phyloP scores from a whole-genome alignment of 2,329 filamentous ascomycete species.

The Scleromitrula shiraiana region DNA sequence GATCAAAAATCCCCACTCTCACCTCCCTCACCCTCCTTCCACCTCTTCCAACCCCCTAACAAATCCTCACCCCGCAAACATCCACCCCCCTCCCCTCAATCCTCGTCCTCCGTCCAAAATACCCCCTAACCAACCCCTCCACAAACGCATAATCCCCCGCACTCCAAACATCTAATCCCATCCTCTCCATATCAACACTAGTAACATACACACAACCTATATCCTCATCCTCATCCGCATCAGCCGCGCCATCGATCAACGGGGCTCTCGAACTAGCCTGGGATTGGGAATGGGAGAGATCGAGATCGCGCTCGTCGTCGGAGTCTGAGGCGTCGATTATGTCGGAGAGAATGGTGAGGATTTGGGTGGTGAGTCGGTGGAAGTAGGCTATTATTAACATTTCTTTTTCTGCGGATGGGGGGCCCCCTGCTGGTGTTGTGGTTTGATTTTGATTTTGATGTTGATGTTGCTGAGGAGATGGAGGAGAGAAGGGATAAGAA shows the following conservation, averaged over 20 bases:
- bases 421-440: too few relatives aligned
- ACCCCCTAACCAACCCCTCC: conserved; percentile 50
- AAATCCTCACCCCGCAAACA: conserved; percentile 66
- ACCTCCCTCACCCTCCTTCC: too few relatives aligned
- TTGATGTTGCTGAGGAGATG: too few relatives aligned
- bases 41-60: too few relatives aligned
- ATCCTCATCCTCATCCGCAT: conserved; percentile 37
- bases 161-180: conserved; percentile 77
- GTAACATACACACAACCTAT: conserved; percentile 43
- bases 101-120: conserved; percentile 56
- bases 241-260: conserved; percentile 31
- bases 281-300: too few relatives aligned
- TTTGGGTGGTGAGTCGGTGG: conserved; percentile 62
- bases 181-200: conserved; percentile 56
- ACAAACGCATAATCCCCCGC: conserved; percentile 62
- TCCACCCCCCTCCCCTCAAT: conserved; percentile 64
- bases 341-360: conserved; percentile 54
- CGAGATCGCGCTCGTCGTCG: conserved; percentile 30
- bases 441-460: too few relatives aligned
- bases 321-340: conserved; percentile 43
- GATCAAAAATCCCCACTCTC: too few relatives aligned
- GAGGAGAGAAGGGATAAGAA: conserved; percentile 32
- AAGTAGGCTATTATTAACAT: conserved; percentile 75
- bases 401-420: conserved; percentile 39
- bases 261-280: conserved; percentile 24